Evolutionary conservation across 164 flowering plant species (phyloP), one percentile per base, ranked within the genome.

Genomic region (Piper betle): DNA sequence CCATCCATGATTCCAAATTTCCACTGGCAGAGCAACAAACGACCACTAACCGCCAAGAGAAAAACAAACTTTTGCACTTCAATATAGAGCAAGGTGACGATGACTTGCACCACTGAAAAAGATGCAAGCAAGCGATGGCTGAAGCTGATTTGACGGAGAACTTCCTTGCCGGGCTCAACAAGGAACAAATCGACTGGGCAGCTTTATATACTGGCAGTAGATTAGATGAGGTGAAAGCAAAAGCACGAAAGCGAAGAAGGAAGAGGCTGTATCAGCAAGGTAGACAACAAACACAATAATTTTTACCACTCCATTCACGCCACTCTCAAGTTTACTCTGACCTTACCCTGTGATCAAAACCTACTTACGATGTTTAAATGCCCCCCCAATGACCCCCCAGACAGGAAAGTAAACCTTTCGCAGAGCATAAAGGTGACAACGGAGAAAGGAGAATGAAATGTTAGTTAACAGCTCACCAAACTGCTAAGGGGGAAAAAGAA

Each of bases 331-430:
- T 55, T 66, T 42, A 70, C 62, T 64, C 67, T 69, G 63, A 75
- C 66, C 72, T 50, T 63, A 60, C 82, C 82, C 77, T 68, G 72
- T 59, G 78, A 79, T 76, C 71, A 80, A 78, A 72, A 53, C 76
- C 33, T 0, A 15, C 50, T 46, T 46, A 46, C 6, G 67, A 58
- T 71, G 68, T 61, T 58, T 25, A 25, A 25, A 25, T 25, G 33
- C 33, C 33, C 33, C 33, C 33, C 33, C 33, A 46, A 68, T 67
- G 69, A 69, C 75, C 58, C 62, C 76, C 63, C 61, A 74, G 87
- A 80, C 81, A 78, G 74, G 83, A 83, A 87, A 87, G 86, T 80
- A 80, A 80, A 79, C 74, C 86, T 85, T 87, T 86, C 87, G 2
- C 33, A 84, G 92, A 84, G 92, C 80, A 83, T 86, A 86, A 91